These are phyloP conservation scores for Penicillium sp. DNA, from an alignment of 2,329 filamentous ascomycete genomes.

Conservation along the genomic window DNA sequence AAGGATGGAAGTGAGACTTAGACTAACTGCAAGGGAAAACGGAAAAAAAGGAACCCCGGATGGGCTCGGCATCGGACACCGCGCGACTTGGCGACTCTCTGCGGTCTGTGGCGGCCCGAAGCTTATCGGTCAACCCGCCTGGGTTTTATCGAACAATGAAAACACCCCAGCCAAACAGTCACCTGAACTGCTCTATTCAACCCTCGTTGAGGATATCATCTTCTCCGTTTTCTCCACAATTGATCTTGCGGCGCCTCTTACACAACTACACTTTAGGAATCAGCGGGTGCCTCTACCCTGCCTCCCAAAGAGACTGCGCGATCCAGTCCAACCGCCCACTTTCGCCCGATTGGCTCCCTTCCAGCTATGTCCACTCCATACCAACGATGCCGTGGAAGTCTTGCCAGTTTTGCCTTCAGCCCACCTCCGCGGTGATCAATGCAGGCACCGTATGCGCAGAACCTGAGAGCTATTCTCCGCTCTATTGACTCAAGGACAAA, in stretches of 20 bases:
- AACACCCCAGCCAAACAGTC: not conserved
- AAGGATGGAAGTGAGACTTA: constrained; percentile 17
- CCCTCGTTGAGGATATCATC: not conserved
- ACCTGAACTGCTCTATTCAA: not conserved
- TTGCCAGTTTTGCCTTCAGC: not conserved
- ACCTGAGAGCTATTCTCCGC: not conserved
- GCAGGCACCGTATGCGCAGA: not conserved
- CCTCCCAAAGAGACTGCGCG: not conserved
- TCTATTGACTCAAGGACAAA: constrained; percentile 5
- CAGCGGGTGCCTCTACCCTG: not conserved
- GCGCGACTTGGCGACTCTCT: not conserved
- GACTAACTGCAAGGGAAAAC: constrained; percentile 18
- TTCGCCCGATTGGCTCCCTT: not conserved
- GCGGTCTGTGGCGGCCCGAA: not conserved
- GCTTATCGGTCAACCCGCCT: not conserved
- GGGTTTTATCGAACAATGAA: not conserved
- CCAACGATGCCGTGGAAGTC: not conserved
- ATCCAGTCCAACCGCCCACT: not conserved
- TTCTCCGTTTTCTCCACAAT: not conserved
- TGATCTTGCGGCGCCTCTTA: constrained; percentile 4
- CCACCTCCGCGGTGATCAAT: not conserved
- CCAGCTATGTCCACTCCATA: not conserved
- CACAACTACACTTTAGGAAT: constrained; percentile 9
- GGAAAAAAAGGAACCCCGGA: constrained; percentile 41
- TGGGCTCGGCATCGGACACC: constrained; percentile 35